Conservation (phyloP, 2,329 filamentous ascomycete genomes). For the Fusarium lateritium region DNA sequence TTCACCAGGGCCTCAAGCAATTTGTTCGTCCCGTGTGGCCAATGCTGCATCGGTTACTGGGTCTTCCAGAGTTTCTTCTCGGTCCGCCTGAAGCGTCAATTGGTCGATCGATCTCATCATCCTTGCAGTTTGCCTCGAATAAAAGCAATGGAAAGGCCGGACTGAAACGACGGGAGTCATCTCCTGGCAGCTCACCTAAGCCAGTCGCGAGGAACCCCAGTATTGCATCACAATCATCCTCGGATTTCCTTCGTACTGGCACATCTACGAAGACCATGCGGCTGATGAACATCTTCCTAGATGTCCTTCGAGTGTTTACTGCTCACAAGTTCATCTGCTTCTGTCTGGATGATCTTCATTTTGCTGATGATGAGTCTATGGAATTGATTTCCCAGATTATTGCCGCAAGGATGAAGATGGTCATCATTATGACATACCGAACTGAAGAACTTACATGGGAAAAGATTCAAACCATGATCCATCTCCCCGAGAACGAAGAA, state of each 20-base stretch:
- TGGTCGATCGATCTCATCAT: conserved; percentile 56
- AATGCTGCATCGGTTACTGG: conserved; percentile 72
- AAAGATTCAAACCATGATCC: conserved; percentile 68
- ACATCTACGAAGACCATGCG: conserved; percentile 76
- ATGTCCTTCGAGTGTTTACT: conserved; percentile 86
- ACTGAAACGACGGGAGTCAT: conserved; percentile 64
- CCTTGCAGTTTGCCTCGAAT: conserved; percentile 52
- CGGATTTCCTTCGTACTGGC: conserved; percentile 72
- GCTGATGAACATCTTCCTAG: conserved; percentile 89
- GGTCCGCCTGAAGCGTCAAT: conserved; percentile 61
- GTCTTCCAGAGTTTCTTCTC: conserved; percentile 78
- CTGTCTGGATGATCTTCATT: conserved; percentile 90
- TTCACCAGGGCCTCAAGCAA: conserved; percentile 73
- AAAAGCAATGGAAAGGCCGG: conserved; percentile 51
- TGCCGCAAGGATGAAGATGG: conserved; percentile 82
- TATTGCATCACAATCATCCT: conserved; percentile 65
- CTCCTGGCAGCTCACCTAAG: conserved; percentile 62
- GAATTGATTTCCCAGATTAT: conserved; percentile 88
- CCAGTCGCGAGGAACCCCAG: conserved; percentile 54
- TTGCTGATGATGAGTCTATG: conserved; percentile 88
- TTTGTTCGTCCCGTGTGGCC: conserved; percentile 76
- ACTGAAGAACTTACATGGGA: conserved; percentile 75
- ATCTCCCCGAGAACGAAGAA: conserved; percentile 68
- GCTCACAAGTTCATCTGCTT: conserved; percentile 90
- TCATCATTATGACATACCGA: conserved; percentile 83